Base-by-base conservation (phyloP, 768 basidiomycete species). In the Cytidiella melzeri region DNA sequence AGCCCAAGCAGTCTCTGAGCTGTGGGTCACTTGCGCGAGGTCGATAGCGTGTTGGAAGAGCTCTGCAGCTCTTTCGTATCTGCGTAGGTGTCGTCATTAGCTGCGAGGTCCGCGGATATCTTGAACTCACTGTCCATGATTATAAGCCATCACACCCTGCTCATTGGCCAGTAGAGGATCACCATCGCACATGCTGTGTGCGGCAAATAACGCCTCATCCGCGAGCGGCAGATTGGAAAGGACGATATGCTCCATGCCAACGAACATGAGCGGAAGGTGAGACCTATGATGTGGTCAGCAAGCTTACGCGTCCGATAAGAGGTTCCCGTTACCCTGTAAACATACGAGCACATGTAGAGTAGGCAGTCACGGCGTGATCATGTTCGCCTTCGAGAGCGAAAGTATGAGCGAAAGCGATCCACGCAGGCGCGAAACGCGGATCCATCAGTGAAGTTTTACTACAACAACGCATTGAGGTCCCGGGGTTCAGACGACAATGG, bases 361-460 rank as follows among this genome's bases (percentile, higher is more conserved):
- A 99, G 1, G 96, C 95, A 0, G 92, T 97, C 40, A 98, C 91
- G 2, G 96, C 95, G 60, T 97, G 94, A 58, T 98, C 95, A 69
- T 98, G 96, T 64, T 99, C 96, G 13, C 94, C 94, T 65, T 99
- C 96, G 56, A 90, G 73, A 2, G 95, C 92, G 69, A 96, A 99
- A 0, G 93, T 93, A 66, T 99, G 96, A 9, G 89, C 96, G 63
- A 98, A 99, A 2, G 93, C 91, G 44, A 97, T 81, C 96, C 96
- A 99, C 0, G 95, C 92, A 9, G 96, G 93, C 0, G 83, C 92
- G 65, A 96, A 96, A 3, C 95, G 80, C 18, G 94, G 90, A 62
- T 99, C 95, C 84, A 98, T 92, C 12, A 99, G 68, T 3, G 91
- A 92, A 0, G 94, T 91, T 77, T 99, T 99, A 61, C 94, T 95